A percentile compares a stretch with the other conserved stretches of the same genome.
phyloP scores from a whole-genome alignment of 305 asterid genomes.

The Nicotiana rustica region DNA sequence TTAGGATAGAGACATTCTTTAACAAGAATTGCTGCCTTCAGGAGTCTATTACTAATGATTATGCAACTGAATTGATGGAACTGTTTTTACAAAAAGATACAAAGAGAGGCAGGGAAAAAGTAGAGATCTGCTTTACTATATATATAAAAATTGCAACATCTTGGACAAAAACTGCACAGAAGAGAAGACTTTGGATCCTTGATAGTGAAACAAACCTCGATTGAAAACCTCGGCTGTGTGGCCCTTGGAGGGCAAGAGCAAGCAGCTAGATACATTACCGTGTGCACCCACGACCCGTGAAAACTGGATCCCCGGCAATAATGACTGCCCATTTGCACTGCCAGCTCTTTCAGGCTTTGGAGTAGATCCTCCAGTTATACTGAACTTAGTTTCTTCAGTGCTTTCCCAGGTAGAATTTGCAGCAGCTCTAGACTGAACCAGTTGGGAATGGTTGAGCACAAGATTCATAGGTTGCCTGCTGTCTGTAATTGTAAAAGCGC shows the following conservation, averaged over 20 bases:
- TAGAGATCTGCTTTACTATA: background rate
- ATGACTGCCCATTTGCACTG: conserved; percentile 50
- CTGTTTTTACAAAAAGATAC: background rate
- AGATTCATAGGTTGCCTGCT: conserved; percentile 66
- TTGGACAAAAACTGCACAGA: background rate
- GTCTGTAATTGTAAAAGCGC: conserved; percentile 48
- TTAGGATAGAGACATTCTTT: conserved; percentile 14
- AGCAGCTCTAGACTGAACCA: conserved; percentile 49
- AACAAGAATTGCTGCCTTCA: background rate
- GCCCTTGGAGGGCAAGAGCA: conserved; percentile 54
- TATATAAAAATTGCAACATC: background rate
- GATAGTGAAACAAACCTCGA: conserved; percentile 59
- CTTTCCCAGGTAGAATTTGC: conserved; percentile 60
- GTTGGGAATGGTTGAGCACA: conserved; percentile 54
- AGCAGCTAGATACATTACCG: conserved; percentile 49
- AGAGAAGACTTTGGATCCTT: background rate
- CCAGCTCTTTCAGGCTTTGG: conserved; percentile 55
- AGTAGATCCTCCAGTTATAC: conserved; percentile 59
- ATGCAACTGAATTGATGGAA: conserved; percentile 3
- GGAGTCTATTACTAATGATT: background rate
- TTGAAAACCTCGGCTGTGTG: conserved; percentile 53
- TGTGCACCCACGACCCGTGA: conserved; percentile 57
- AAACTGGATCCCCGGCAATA: conserved; percentile 50
- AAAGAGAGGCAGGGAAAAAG: background rate
- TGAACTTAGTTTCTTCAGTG: conserved; percentile 65